These are phyloP conservation scores for Globisporangium megalacanthum DNA, from an alignment of 352 stramenopile genomes.

Conservation along the genomic window DNA sequence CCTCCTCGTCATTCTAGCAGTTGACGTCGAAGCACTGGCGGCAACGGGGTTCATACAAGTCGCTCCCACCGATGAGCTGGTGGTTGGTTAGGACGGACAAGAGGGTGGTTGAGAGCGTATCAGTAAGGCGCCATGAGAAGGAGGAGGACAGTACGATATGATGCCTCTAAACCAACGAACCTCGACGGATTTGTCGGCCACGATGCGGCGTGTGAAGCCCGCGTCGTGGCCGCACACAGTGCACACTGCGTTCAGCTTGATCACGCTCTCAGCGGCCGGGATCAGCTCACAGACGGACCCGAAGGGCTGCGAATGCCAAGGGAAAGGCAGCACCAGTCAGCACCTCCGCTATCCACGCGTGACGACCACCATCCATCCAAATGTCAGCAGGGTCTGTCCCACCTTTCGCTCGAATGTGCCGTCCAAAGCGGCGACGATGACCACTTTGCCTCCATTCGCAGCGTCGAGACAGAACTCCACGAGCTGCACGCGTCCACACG, in stretches of 20 bases:
- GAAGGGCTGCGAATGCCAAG: constrained; percentile 38
- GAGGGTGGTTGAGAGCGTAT: not conserved
- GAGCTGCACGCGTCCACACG: constrained; percentile 33
- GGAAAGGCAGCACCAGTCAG: not conserved
- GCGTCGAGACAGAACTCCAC: constrained; percentile 72
- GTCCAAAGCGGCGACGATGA: constrained; percentile 73
- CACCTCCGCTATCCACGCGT: too few relatives aligned
- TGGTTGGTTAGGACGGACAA: not conserved
- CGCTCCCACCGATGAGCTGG: constrained; percentile 70
- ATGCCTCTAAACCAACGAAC: constrained; percentile 14
- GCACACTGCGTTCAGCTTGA: constrained; percentile 84
- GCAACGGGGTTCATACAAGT: constrained; percentile 78
- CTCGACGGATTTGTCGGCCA: constrained; percentile 64
- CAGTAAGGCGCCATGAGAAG: not conserved
- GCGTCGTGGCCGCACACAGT: constrained; percentile 70
- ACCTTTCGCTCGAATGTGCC: constrained; percentile 77
- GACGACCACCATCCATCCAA: too few relatives aligned
- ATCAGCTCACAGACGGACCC: constrained; percentile 67
- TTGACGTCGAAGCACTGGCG: constrained; percentile 59
- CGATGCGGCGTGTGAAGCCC: constrained; percentile 74
- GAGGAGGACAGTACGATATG: not conserved
- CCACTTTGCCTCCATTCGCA: constrained; percentile 64
- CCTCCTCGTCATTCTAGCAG: constrained; percentile 6
- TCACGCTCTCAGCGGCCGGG: constrained; percentile 66
- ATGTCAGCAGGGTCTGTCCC: not conserved